phyloP scores from a whole-genome alignment of 306 rosid species.

The Cicer chorassanicum region DNA sequence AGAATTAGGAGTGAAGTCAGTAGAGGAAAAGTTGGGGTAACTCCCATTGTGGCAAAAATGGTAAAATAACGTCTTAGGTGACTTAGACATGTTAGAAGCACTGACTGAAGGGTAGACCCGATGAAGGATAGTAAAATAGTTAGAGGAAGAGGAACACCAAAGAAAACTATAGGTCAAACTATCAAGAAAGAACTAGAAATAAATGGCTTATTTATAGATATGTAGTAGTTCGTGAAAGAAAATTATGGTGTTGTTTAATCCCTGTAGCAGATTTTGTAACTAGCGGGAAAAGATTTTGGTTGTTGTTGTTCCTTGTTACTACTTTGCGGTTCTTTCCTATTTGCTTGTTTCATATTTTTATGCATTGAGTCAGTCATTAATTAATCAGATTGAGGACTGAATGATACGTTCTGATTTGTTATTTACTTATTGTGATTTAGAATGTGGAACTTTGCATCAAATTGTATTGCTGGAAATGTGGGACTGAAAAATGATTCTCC shows the following conservation, averaged over 20 bases:
- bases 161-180: neutral
- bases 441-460: constrained; percentile 96
- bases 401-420: constrained; percentile 53
- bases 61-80: constrained; percentile 12
- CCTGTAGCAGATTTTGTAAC: neutral
- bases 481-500: constrained; percentile 57
- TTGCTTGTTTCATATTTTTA: constrained; percentile 44
- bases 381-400: constrained; percentile 32
- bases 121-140: neutral
- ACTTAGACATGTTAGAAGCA: neutral
- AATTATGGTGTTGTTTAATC: neutral
- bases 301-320: constrained; percentile 20
- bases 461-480: constrained; percentile 75
- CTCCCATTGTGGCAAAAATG: neutral
- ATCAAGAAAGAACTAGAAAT: neutral
- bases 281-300: neutral
- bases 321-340: constrained; percentile 30
- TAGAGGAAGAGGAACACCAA: neutral
- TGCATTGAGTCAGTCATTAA: constrained; percentile 29
- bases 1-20: constrained; percentile 1
- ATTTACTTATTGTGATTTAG: constrained; percentile 43
- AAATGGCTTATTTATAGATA: neutral
- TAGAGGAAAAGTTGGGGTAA: neutral
- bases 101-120: neutral
- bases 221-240: neutral